Conservation (phyloP, 2,329 filamentous ascomycete genomes). For the Ustulina deusta region DNA sequence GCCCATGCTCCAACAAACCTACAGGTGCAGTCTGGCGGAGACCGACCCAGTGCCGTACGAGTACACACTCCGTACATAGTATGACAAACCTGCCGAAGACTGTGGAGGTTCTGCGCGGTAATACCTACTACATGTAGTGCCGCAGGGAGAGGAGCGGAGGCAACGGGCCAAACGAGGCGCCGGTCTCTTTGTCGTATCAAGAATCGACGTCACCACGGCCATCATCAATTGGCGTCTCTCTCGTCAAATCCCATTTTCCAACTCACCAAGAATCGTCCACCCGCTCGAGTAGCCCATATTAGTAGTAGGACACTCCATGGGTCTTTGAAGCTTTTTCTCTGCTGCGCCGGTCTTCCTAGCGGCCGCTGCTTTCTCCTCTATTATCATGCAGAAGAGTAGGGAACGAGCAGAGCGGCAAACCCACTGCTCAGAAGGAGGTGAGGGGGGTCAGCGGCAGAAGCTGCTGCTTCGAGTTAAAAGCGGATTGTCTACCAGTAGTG, state of each 20-base stretch:
- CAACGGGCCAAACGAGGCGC: neutral
- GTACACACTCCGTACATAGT: conserved; percentile 35
- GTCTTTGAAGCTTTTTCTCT: neutral
- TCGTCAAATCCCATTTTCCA: neutral
- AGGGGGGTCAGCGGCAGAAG: neutral
- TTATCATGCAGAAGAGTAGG: neutral
- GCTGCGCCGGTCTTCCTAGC: neutral
- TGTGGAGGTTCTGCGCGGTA: conserved; percentile 15
- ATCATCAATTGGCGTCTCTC: neutral
- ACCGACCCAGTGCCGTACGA: conserved; percentile 10
- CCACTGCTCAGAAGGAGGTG: neutral
- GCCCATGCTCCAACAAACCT: conserved; percentile 14
- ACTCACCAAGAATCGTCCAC: neutral
- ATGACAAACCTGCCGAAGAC: conserved; percentile 18
- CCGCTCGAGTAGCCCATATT: neutral
- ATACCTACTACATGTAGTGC: neutral
- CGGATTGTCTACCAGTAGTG: neutral
- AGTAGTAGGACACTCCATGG: neutral
- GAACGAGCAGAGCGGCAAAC: neutral
- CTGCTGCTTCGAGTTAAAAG: neutral
- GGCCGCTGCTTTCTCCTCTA: neutral
- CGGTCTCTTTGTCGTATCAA: neutral
- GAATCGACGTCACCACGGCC: neutral
- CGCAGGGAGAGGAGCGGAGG: neutral
- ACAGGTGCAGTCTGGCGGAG: conserved; percentile 20